Evolutionary conservation across 2,329 filamentous ascomycete species (phyloP).

Genomic region (Raffaelea albimanens): DNA sequence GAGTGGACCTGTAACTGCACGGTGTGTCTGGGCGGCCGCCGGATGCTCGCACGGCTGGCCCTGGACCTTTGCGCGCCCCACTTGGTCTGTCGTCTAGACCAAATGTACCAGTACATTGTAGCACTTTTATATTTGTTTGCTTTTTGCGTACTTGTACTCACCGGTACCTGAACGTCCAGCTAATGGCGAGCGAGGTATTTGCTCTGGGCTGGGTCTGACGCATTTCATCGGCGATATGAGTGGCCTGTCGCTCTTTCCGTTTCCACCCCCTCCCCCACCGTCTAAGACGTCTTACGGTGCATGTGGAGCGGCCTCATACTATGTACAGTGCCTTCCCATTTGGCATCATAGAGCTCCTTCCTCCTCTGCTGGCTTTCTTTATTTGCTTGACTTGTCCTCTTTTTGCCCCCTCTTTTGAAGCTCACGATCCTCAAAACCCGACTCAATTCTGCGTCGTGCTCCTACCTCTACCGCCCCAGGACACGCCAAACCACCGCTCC

Average conservation of each 20-base stretch:
- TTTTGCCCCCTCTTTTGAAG: neutral
- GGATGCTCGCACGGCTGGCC: no score
- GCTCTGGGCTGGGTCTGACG: conserved; percentile 4
- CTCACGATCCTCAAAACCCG: neutral
- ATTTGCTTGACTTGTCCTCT: neutral
- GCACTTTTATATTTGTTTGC: no score
- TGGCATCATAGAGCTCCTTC: conserved; percentile 5
- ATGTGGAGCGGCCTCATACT: neutral
- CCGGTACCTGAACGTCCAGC: conserved; percentile 6
- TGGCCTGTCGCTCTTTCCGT: conserved; percentile 3
- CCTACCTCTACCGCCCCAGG: neutral
- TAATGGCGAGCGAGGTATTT: conserved; percentile 14
- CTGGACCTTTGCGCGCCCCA: no score
- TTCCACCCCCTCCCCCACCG: neutral
- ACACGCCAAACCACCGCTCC: neutral
- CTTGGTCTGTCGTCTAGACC: no score
- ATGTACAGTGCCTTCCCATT: conserved; percentile 4
- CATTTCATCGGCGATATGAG: conserved; percentile 5
- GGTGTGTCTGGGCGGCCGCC: no score
- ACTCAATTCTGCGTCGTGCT: neutral
- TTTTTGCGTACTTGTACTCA: no score
- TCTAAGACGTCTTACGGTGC: conserved; percentile 4
- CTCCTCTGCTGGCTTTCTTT: conserved; percentile 1
- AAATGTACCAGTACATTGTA: no score
- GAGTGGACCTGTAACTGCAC: no score